Evolutionary conservation across 2,329 filamentous ascomycete species (phyloP), one percentile per base, ranked within the genome.

Genomic region (Chalaropsis ovoidea): DNA sequence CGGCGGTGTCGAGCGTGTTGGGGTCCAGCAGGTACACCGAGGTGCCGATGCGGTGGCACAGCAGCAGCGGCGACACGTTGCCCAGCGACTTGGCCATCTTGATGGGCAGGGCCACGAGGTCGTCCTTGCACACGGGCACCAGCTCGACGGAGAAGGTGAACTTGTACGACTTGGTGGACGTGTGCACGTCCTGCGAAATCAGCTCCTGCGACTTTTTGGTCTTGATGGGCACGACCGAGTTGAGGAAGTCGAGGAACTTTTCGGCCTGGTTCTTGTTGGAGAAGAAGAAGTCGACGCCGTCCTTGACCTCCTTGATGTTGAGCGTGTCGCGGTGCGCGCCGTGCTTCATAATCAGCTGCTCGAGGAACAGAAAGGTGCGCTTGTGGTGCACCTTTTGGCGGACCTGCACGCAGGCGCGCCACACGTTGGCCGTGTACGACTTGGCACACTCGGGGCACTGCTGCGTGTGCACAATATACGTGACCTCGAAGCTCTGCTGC

Each of bases 321-420:
- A 96, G 92, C 0, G 93, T 94, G 70, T 99, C 92, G 69, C 85
- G 84, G 75, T 96, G 92, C 3, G 93, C 94, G 65, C 84, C 84
- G 75, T 97, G 91, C 80, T 96, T 97, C 71, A 99, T 80, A 71
- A 99, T 95, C 66, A 97, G 81, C 79, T 99, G 93, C 76, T 97
- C 94, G 43, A 97, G 85, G 73, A 80, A 81, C 58, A 84, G 71
- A 70, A 84, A 83, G 0, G 81, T 83, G 71, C 94, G 82, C 84
- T 97, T 99, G 78, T 99, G 94, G 4, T 89, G 85, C 47, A 99
- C 94, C 78, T 97, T 96, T 75, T 99, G 94, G 69, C 94, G 86
- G 65, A 99, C 90, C 78, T 99, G 95, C 7, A 97, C 92, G 68
- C 85, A 86, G 0, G 94, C 93, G 70, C 90, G 82, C 93, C 93